A percentile compares a stretch with the other conserved stretches of the same genome.
phyloP scores from a whole-genome alignment of 768 basidiomycete species.

The Termitomyces heimii region DNA sequence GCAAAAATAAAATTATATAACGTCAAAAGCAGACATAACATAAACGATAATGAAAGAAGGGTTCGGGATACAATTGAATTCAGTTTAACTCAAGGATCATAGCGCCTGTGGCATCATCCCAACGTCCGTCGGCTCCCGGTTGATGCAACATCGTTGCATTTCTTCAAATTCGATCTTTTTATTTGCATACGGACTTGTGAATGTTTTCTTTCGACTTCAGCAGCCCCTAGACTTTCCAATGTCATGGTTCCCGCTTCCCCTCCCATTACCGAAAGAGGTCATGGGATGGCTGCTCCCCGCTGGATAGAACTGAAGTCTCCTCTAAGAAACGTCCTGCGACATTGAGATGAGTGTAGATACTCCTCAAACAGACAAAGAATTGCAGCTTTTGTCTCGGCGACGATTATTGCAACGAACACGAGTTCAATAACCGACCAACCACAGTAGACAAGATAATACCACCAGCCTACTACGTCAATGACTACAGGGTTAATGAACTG shows the following conservation, averaged over 20 bases:
- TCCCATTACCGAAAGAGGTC: constrained; percentile 42
- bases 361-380: background rate
- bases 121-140: constrained; percentile 2
- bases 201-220: constrained; percentile 4
- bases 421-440: constrained; percentile 63
- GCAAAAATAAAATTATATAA: background rate
- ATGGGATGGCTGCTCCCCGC: constrained; percentile 45
- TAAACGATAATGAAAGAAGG: background rate
- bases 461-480: constrained; percentile 49
- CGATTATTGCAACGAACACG: constrained; percentile 44
- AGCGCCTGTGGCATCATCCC: constrained; percentile 3
- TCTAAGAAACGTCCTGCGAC: constrained; percentile 47
- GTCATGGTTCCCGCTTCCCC: constrained; percentile 41
- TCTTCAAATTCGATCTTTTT: constrained; percentile 7
- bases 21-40: background rate
- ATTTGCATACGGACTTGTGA: background rate
- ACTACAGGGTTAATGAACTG: constrained; percentile 80
- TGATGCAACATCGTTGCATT: constrained; percentile 6
- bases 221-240: constrained; percentile 22
- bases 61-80: constrained; percentile 4
- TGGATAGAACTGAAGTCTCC: constrained; percentile 69
- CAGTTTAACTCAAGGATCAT: background rate
- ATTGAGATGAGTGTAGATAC: background rate
- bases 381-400: constrained; percentile 61
- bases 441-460: constrained; percentile 57